A percentile compares a stretch with the other conserved stretches of the same genome.
phyloP scores from a whole-genome alignment of 768 basidiomycete species.

The Goffeauzyma gilvescens region DNA sequence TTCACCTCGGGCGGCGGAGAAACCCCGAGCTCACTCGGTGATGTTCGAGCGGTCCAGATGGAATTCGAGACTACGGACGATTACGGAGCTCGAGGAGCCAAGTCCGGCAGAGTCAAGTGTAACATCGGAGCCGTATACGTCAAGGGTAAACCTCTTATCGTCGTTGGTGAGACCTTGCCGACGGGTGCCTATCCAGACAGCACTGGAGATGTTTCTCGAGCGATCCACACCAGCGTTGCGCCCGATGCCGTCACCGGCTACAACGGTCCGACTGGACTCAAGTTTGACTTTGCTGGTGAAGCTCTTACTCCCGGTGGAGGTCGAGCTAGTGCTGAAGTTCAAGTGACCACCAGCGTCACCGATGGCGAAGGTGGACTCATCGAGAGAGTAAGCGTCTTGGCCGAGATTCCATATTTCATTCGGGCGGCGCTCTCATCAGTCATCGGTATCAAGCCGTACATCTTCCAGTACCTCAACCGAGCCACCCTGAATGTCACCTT shows the following conservation, averaged over 20 bases:
- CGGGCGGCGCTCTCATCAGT: conserved; percentile 86
- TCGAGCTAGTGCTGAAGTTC: conserved; percentile 34
- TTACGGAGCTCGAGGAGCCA: conserved; percentile 59
- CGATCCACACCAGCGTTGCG: conserved; percentile 39
- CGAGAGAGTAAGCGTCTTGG: conserved; percentile 42
- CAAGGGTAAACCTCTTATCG: conserved; percentile 12
- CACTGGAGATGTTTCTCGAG: conserved; percentile 17
- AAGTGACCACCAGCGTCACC: conserved; percentile 48
- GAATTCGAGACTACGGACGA: conserved; percentile 68
- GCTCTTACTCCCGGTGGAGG: conserved; percentile 8
- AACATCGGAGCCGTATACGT: conserved; percentile 46
- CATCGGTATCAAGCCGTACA: conserved; percentile 77
- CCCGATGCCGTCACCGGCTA: conserved; percentile 70
- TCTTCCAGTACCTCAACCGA: conserved; percentile 63
- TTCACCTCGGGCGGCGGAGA: conserved; percentile 52
- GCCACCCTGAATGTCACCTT: conserved; percentile 38
- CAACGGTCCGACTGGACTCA: conserved; percentile 46
- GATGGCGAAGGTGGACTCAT: conserved; percentile 34
- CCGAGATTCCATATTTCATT: conserved; percentile 79
- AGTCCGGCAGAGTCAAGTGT: conserved; percentile 63
- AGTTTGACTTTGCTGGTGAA: conserved; percentile 61
- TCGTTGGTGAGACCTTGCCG: conserved; percentile 22
- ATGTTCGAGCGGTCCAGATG: conserved; percentile 80
- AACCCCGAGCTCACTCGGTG: conserved; percentile 37
- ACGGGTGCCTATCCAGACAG: conserved; percentile 11